Evolutionary conservation across 805 yeast species (phyloP).

Genomic region (Tetrapisispora nanseiensis): DNA sequence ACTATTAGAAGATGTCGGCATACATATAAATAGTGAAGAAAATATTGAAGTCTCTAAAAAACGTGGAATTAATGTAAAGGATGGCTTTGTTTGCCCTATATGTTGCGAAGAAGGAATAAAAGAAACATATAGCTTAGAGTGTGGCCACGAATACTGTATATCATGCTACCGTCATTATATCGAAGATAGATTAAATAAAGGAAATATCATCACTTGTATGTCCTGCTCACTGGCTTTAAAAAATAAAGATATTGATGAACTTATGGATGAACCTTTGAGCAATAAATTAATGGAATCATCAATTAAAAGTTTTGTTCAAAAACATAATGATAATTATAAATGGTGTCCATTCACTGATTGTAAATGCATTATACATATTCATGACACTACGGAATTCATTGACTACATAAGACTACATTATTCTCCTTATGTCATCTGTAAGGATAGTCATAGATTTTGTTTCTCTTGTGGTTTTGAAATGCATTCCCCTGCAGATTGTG

Average conservation of each 20-base stretch:
- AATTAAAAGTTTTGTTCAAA: slow-evolving; percentile 42
- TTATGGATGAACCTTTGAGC: slow-evolving; percentile 30
- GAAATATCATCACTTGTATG: slow-evolving; percentile 55
- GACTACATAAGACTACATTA: slow-evolving; percentile 22
- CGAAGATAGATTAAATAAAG: slow-evolving; percentile 33
- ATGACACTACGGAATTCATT: slow-evolving; percentile 20
- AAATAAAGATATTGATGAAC: slow-evolving; percentile 33
- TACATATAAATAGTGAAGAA: slow-evolving; percentile 8
- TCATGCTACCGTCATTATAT: slow-evolving; percentile 60
- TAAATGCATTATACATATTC: slow-evolving; percentile 41
- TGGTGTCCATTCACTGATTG: slow-evolving; percentile 90
- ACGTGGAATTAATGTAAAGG: slow-evolving; percentile 1
- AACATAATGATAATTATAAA: slow-evolving; percentile 38
- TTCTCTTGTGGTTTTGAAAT: slow-evolving; percentile 63
- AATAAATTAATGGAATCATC: slow-evolving; percentile 28
- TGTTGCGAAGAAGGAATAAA: slow-evolving; percentile 53
- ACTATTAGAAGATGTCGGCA: slow-evolving; percentile 30
- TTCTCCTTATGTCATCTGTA: slow-evolving; percentile 64
- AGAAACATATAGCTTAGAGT: slow-evolving; percentile 43
- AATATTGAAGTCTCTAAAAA: not conserved
- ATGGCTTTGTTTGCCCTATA: slow-evolving; percentile 45
- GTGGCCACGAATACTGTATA: slow-evolving; percentile 64
- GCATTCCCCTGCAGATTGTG: slow-evolving; percentile 82
- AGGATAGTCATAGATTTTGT: slow-evolving; percentile 63
- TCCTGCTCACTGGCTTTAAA: slow-evolving; percentile 38